Percentiles rank a stretch among this genome's conserved stretches.
These are phyloP conservation scores for Eremochloa ophiuroides DNA, from an alignment of 176 grass and related monocot species.

Conservation along the genomic window DNA sequence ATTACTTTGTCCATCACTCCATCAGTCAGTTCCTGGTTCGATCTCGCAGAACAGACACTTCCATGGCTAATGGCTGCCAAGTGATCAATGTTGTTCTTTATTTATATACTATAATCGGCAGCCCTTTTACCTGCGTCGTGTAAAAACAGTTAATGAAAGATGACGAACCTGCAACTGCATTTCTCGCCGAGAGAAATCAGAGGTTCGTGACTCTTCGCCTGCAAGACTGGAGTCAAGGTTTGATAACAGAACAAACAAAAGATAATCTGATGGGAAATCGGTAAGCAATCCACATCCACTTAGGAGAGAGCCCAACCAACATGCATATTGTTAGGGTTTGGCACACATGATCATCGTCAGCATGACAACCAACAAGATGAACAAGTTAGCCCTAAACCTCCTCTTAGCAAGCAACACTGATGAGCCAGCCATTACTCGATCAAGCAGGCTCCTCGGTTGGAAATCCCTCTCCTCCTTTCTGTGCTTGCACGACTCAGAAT, in stretches of 20 bases:
- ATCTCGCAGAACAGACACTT: neutral
- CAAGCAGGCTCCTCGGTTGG: slow-evolving; percentile 5
- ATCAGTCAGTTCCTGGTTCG: neutral
- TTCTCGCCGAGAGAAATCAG: neutral
- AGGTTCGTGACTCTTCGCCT: neutral
- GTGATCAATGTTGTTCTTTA: neutral
- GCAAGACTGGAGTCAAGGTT: neutral
- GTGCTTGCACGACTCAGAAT: no score
- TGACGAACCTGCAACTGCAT: neutral
- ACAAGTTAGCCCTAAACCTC: slow-evolving; percentile 29
- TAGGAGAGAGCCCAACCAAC: neutral
- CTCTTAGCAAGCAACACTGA: neutral
- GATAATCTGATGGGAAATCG: neutral
- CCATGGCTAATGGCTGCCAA: neutral
- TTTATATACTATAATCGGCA: neutral
- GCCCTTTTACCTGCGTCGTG: neutral
- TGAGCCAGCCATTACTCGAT: slow-evolving; percentile 21
- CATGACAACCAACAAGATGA: neutral
- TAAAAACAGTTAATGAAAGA: neutral
- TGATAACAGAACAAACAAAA: neutral
- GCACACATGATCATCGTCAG: neutral
- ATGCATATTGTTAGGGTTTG: slow-evolving; percentile 19
- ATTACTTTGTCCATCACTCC: neutral
- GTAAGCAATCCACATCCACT: neutral
- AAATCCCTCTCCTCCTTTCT: slow-evolving; percentile 12